These are phyloP conservation scores for Neofusicoccum laricinum DNA, from an alignment of 2,329 filamentous ascomycete genomes.

Conservation along the genomic window DNA sequence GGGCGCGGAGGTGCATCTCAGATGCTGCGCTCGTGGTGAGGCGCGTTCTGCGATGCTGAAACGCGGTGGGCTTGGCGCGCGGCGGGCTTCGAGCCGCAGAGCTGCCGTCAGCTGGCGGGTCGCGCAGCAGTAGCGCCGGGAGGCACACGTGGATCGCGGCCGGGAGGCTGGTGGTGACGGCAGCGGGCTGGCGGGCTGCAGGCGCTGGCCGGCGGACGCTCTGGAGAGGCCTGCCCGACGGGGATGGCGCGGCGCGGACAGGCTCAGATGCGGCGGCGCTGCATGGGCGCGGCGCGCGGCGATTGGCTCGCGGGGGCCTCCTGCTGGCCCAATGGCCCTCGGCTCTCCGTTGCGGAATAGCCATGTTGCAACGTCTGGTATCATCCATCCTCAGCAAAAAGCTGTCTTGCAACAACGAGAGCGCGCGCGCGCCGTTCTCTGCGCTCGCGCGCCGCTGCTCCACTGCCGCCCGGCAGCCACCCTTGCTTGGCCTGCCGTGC, in stretches of 20 bases:
- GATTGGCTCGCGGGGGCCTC: neutral
- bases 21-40: neutral
- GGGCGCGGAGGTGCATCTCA: neutral
- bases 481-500: conserved; percentile 6
- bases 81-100: conserved; percentile 12
- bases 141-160: conserved; percentile 13
- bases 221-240: neutral
- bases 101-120: neutral
- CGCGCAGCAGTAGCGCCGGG: conserved; percentile 11
- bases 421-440: neutral
- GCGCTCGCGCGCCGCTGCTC: conserved; percentile 3
- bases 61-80: neutral
- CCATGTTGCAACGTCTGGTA: conserved; percentile 16
- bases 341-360: conserved; percentile 15
- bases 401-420: conserved; percentile 8
- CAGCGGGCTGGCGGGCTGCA: neutral
- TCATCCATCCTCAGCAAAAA: conserved; percentile 9
- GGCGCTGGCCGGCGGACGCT: too few relatives aligned
- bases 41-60: neutral
- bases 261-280: neutral
- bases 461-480: conserved; percentile 4
- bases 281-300: neutral
- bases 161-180: neutral
- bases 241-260: neutral
- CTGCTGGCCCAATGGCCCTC: neutral